These are phyloP conservation scores for Saccharomycopsis amapae DNA, from an alignment of 805 yeast genomes.

Conservation along the genomic window DNA sequence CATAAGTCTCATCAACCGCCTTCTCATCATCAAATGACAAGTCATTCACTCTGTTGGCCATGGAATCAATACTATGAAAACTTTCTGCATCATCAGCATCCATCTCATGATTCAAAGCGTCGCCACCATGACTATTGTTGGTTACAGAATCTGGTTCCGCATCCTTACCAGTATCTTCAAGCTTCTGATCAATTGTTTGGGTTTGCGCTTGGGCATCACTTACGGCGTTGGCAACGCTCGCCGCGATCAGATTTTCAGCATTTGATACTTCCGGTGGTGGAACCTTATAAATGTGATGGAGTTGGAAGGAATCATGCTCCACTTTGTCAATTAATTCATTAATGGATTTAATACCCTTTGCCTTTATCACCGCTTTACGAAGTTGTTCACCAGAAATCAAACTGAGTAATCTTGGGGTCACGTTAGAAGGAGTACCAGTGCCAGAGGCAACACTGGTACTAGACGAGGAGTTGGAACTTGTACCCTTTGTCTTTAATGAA, in stretches of 20 bases:
- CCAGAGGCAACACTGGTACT: neutral
- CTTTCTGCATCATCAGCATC: slow-evolving; percentile 13
- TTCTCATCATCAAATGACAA: slow-evolving; percentile 23
- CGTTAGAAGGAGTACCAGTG: slow-evolving; percentile 2
- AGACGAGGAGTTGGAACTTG: no score
- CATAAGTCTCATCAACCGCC: slow-evolving; percentile 71
- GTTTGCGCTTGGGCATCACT: no score
- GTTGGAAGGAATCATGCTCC: slow-evolving; percentile 43
- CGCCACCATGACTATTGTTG: neutral
- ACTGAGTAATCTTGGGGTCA: slow-evolving; percentile 26
- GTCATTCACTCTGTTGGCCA: slow-evolving; percentile 15
- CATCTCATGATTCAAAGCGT: no score
- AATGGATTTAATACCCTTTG: slow-evolving; percentile 68
- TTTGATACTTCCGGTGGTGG: no score
- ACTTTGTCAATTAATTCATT: slow-evolving; percentile 61
- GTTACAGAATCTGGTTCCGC: neutral
- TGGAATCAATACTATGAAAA: slow-evolving; percentile 17
- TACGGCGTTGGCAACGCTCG: neutral
- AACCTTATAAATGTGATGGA: slow-evolving; percentile 42
- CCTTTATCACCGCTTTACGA: slow-evolving; percentile 53
- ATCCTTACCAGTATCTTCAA: no score
- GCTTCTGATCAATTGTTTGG: no score
- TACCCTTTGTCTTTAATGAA: no score
- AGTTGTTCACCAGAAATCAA: slow-evolving; percentile 42
- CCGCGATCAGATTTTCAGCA: no score